Conservation (phyloP, 2,329 filamentous ascomycete genomes). For the Aureobasidium sp. region DNA sequence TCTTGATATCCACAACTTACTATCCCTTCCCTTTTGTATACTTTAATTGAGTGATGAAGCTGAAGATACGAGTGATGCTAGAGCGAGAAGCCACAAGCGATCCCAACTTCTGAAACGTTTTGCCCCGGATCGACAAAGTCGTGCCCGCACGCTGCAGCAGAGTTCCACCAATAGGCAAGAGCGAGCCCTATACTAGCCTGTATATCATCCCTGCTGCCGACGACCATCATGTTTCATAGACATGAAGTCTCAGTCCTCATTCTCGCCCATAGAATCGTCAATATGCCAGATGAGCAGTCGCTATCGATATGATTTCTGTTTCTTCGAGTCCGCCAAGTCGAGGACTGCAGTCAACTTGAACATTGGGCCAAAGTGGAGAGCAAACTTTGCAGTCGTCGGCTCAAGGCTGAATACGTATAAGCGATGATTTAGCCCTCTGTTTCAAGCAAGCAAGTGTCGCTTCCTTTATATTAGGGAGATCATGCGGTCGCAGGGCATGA, state of each 20-base stretch:
- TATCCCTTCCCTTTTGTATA: too few relatives aligned
- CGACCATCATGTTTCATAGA: background rate
- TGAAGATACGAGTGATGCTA: background rate
- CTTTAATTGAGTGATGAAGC: too few relatives aligned
- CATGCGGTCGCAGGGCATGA: background rate
- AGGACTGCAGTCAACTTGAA: background rate
- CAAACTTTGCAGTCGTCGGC: background rate
- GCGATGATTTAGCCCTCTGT: background rate
- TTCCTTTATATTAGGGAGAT: background rate
- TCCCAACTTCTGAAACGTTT: background rate
- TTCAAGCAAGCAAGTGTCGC: background rate
- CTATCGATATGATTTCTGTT: too few relatives aligned
- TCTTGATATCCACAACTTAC: background rate
- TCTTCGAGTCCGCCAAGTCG: too few relatives aligned
- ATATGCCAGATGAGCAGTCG: too few relatives aligned
- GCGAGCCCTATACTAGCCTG: background rate
- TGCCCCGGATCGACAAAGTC: constrained; percentile 1
- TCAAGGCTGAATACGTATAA: background rate
- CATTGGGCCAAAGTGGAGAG: background rate
- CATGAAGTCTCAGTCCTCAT: background rate
- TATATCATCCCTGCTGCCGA: background rate
- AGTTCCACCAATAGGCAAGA: constrained; percentile 1
- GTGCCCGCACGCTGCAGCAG: background rate
- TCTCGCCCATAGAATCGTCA: too few relatives aligned
- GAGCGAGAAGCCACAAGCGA: background rate